Conservation (phyloP, 495 filamentous ascomycete species). For the Barbatosphaeria neglecta region DNA sequence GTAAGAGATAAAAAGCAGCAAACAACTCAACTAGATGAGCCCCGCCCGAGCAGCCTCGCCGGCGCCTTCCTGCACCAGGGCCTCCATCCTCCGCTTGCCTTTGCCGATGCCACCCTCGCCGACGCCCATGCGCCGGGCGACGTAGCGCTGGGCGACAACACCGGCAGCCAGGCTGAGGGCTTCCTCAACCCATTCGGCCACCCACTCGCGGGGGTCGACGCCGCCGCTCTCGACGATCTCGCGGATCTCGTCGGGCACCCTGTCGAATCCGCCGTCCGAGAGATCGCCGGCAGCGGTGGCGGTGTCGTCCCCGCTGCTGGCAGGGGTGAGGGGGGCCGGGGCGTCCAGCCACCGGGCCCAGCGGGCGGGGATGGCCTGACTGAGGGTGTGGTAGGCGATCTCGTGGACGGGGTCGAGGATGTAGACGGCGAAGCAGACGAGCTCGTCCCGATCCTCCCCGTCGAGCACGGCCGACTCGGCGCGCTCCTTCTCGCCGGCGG, state of each 20-base stretch:
- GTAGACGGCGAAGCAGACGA: constrained; percentile 78
- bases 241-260: constrained; percentile 69
- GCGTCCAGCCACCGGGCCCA: constrained; percentile 94
- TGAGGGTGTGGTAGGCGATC: constrained; percentile 74
- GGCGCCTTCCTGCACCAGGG: constrained; percentile 56
- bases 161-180: constrained; percentile 67
- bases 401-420: constrained; percentile 87
- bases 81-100: constrained; percentile 67
- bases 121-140: constrained; percentile 89
- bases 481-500: constrained; percentile 37
- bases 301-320: constrained; percentile 27
- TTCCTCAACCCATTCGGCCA: constrained; percentile 95
- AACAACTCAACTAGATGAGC: constrained; percentile 15
- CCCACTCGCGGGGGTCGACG: constrained; percentile 92
- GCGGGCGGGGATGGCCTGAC: constrained; percentile 69
- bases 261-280: constrained; percentile 11
- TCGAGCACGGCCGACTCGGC: constrained; percentile 37
- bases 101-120: constrained; percentile 73
- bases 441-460: constrained; percentile 37
- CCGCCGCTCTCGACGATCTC: constrained; percentile 83
- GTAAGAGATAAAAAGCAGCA: not conserved
- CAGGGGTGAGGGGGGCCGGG: constrained; percentile 39
- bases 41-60: constrained; percentile 74
- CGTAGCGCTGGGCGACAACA: constrained; percentile 89
- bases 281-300: constrained; percentile 18